Base-by-base conservation (phyloP, 176 grass and related monocot species). In the Triticum monococcum region DNA sequence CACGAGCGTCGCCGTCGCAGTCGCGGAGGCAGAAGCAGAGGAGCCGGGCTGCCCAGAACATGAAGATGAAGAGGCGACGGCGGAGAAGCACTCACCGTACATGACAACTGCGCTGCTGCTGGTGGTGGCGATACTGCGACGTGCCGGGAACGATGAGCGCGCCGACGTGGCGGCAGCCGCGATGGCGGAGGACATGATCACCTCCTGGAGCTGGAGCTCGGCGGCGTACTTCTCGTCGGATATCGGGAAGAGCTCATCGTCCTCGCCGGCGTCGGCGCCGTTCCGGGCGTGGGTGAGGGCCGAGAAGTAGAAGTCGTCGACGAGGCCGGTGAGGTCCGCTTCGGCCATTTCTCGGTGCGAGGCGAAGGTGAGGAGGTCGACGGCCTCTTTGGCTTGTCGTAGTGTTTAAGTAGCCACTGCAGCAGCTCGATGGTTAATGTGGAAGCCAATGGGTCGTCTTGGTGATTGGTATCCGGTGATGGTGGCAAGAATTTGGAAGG, bases 291-390 rank as follows among this genome's bases (percentile, higher is more conserved):
- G 41, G 63, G 85, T 57, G 31, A 91, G 87, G 7, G 72, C 94
- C 0, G 85, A 88, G 79, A 96, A 90, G 87, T 96, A 91, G 74
- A 88, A 84, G 25, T 93, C 89, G 54, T 96, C 89, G 40, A 96
- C 82, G 11, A 74, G 33, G 61, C 28, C 71, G 24, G 74, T 26
- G 81, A 90, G 75, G 35, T 63, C 22, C 12, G 48, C 79, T 18
- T 84, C 65, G 12, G 84, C 84, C 79, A 81, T 91, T 87, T 52
- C 23, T 16, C 46, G n/a, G 45, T 76, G 16, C 3, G 54, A 79
- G 6, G 4, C 20, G 7, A 24, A 79, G 6, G 4, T 25, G 7
- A 24, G 23, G 1, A 40, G 38, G 5, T 73, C 5, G 22, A 43
- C 3, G 32, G 20, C 68, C 69, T 41, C 63, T 65, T 65, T 14